Conservation (phyloP, 805 yeast genomes). For the Phaffomyces antillensis region DNA sequence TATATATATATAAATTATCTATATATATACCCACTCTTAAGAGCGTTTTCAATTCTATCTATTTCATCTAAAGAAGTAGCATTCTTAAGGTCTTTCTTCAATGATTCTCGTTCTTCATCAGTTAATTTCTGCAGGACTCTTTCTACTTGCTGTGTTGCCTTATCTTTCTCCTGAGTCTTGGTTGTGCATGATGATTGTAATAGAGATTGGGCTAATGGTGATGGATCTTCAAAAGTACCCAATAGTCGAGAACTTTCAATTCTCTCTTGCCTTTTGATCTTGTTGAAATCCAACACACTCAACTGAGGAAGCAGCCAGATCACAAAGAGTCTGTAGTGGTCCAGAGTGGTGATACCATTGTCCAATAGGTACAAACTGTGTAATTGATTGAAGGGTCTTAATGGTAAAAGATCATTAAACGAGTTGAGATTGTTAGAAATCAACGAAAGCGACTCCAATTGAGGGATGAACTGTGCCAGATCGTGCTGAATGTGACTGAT, state of each 20-base stretch:
- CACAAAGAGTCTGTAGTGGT: constrained; percentile 52
- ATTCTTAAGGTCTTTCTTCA: constrained; percentile 46
- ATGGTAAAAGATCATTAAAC: constrained; percentile 35
- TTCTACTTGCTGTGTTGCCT: constrained; percentile 28
- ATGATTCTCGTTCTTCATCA: constrained; percentile 41
- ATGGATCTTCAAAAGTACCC: constrained; percentile 22
- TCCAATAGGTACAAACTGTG: constrained; percentile 45
- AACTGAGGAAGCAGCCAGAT: constrained; percentile 60
- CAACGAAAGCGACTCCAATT: constrained; percentile 45
- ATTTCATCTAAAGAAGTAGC: constrained; percentile 75
- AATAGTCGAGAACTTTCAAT: constrained; percentile 36
- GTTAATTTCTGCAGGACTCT: constrained; percentile 40
- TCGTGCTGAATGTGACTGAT: constrained; percentile 36
- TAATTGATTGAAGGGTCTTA: constrained; percentile 35
- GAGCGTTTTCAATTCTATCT: constrained; percentile 53
- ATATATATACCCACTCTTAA: constrained; percentile 33
- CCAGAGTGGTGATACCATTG: constrained; percentile 45
- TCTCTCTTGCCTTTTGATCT: constrained; percentile 52
- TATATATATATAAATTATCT: no score
- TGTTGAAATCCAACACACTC: constrained; percentile 58
- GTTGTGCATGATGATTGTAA: constrained; percentile 8
- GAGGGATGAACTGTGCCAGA: constrained; percentile 32
- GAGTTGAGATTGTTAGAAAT: constrained; percentile 42
- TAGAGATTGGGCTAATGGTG: constrained; percentile 27
- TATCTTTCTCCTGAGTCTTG: constrained; percentile 14